Base-by-base conservation (phyloP, 257 asterid genomes). In the Plantago ovata region DNA sequence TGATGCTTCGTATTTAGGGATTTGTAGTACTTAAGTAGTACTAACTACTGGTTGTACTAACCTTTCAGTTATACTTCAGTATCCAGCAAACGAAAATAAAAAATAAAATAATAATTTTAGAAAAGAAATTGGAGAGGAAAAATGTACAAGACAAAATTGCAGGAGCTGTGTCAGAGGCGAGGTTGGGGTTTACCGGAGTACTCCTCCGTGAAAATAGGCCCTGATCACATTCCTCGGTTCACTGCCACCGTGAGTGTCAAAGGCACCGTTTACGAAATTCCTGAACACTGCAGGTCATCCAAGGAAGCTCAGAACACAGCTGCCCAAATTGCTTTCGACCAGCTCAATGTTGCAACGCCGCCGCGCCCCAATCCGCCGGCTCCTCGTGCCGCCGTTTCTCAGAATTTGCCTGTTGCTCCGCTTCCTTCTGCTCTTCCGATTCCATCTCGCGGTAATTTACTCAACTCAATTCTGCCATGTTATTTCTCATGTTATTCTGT, bases 271-370 rank as follows among this genome's bases (percentile, higher is more conserved):
- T 86, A 86, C 28, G 43, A 66, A 57, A 69, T 87, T 3, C 81
- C 87, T 9, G 58, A 40, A 6, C 56, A 28, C 1, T 82, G 81
- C 64, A 66, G 59, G 11, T 79, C 93, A 3, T 63, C 81, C 0
- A 88, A 85, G 57, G 87, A 77, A 0, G 80, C 96, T 0, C 93
- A 88, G 23, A 85, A 88, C 52, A 48, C 72, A 0, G 96, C 77
- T 5, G 93, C 96, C 7, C 63, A 53, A 18, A 33, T 74, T 0
- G 93, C 95, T 1, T 76, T 56, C 40, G 75, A 83, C 0, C 61
- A 65, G 51, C 57, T 78, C 42, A 50, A 44, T 13, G 53, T 33
- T 7, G 24, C n/a, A 7, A 45, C 15, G 47, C 24, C 55, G 0
- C 23, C 13, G 10, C 62, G 45, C 32, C 10, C 53, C 0, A 58